Base-by-base conservation (phyloP, 768 basidiomycete genomes). In the Daedalea quercina region DNA sequence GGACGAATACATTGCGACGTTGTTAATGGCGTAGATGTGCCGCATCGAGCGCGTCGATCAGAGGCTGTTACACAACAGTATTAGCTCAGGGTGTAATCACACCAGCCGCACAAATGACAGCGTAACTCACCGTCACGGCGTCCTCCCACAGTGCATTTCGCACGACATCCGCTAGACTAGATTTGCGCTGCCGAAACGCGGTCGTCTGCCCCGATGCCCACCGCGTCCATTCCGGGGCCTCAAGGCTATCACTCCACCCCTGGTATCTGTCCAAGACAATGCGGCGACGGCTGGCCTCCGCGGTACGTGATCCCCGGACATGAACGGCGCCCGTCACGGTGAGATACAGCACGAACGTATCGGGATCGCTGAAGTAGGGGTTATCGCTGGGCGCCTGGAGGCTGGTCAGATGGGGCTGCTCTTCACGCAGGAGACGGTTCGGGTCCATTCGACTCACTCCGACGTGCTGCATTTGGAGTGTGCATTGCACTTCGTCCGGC, bases 261-360 rank as follows among this genome's bases (percentile, higher is more conserved):
- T 28, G 25, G 47, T 54, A 59, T 43, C 20, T 47, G 11, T 43
- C 52, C 40, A 59, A 50, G 25, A 52, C 50, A 19, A 56, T 25
- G 13, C 41, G 41, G 31, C 44, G n/a, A n/a, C n/a, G 22, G 17
- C 40, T 22, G 24, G 52, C 44, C 52, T 55, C 45, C 28, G 50
- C 9, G n/a, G 9, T 20, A 19, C 34, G 44, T 25, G 44, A 31
- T 33, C 41, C 37, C 34, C 24, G 13, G 25, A 7, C 13, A 34
- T n/a, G 52, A 9, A 28, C 11, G 9, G 40, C 44, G 28, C 45
- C 28, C 26, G 23, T 24, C 28, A 54, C 34, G 23, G 55, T 56
- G 44, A 59, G 42, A 40, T 54, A 55, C 17, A 59, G 47, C n/a
- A 56, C 28, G 51, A 42, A 56, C 31, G 48, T 56, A 47, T 56